phyloP scores from a whole-genome alignment of 768 basidiomycete genomes.

The Kwoniella dendrophila region DNA sequence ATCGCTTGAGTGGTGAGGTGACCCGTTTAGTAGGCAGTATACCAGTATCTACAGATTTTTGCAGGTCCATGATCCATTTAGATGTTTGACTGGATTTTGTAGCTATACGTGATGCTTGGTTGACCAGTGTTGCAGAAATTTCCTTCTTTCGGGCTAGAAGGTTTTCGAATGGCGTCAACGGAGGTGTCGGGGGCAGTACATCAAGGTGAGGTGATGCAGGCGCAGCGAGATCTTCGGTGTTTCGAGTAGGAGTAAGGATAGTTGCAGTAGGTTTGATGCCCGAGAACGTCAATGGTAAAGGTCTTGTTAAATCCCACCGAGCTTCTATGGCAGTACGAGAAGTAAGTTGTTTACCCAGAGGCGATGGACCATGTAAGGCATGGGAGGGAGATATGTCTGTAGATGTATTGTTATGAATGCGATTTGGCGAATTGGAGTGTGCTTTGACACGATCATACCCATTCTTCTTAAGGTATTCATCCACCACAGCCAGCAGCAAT shows the following conservation, averaged over 20 bases:
- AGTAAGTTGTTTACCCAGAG: neutral
- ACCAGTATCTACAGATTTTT: neutral
- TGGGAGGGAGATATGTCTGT: neutral
- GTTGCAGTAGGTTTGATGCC: neutral
- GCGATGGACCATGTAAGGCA: conserved; percentile 8
- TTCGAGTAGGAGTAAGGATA: neutral
- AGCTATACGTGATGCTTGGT: neutral
- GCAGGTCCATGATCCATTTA: conserved; percentile 14
- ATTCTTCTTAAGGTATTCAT: conserved; percentile 68
- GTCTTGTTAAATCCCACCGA: conserved; percentile 3
- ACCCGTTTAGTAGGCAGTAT: neutral
- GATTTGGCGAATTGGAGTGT: neutral
- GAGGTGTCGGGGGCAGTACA: neutral
- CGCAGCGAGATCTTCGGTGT: neutral
- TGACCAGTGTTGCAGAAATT: no score
- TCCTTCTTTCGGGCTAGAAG: neutral
- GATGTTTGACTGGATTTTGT: neutral
- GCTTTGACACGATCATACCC: conserved; percentile 59
- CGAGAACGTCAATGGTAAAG: neutral
- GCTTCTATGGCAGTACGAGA: neutral
- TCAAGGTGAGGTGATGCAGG: neutral
- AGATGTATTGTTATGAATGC: neutral
- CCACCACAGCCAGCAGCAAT: conserved; percentile 66
- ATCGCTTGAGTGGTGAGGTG: neutral
- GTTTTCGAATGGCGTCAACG: neutral